Evolutionary conservation across 305 asterid genomes (phyloP), one percentile per base, ranked within the genome.

Genomic region (Plantago coronopus): DNA sequence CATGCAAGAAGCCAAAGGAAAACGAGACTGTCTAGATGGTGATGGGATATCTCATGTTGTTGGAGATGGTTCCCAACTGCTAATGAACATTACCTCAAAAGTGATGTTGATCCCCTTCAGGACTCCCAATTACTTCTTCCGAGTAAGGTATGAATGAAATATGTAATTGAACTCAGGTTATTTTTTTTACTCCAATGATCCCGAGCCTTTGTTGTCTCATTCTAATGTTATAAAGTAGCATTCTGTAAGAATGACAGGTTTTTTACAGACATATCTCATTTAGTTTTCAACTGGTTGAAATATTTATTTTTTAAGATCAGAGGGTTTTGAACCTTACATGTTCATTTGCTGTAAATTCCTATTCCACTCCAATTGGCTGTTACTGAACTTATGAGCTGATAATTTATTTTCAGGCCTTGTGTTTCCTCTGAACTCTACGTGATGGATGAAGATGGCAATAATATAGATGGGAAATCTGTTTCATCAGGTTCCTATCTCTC

Each of bases 91-190:
- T 45, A 68, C 85, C 67, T 79, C 82, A 44, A 74, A 72, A 57
- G 69, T 81, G 81, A 70, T 81, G 78, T 80, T 61, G 70, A 79
- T 79, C 61, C 85, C 99, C 63, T 83, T 82, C 66, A 65, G 69
- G 70, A 63, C 83, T 72, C 99, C 99, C 57, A 67, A 17, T 25
- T 68, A 66, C 78, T 89, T 87, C 76, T 93, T 93, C 54, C 83
- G 62, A 62, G 76, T 81, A 15, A 83, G 96, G 96, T 85, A 81
- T 60, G n/a, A 66, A 34, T 59, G 16, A 54, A 62, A 57, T 12
- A 13, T 38, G 2, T 18, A 31, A 19, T 29, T 17, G 17, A 23
- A 23, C 18, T 57, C 57, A 20, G 13, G 10, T 17, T 17, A 14
- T 9, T 38, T 19, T 55, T 27, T 15, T n/a, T 54, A 12, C 6